Evolutionary conservation across 768 basidiomycete species (phyloP).

Genomic region (Lactifluus volemus): DNA sequence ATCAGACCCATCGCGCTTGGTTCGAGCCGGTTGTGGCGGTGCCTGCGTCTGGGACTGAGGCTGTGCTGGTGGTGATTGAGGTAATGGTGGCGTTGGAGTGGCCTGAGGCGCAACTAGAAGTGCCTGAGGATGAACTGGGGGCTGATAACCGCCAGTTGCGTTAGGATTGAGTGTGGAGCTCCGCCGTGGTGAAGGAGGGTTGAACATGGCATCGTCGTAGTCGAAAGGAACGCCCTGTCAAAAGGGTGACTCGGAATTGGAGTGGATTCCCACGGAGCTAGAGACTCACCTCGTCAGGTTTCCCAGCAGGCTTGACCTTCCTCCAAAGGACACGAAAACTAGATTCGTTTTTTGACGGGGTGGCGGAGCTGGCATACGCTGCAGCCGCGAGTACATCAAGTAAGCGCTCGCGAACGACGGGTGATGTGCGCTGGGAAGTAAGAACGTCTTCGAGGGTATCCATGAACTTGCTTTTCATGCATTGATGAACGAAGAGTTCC

Average conservation of each 20-base stretch:
- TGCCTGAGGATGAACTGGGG: slow-evolving; percentile 8
- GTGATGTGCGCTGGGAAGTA: slow-evolving; percentile 51
- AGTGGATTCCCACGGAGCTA: neutral
- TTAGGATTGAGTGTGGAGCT: slow-evolving; percentile 27
- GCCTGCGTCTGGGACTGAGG: neutral
- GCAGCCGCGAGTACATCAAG: slow-evolving; percentile 78
- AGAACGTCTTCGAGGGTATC: slow-evolving; percentile 73
- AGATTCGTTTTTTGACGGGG: slow-evolving; percentile 28
- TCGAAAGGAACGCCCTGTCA: slow-evolving; percentile 67
- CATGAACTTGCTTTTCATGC: slow-evolving; percentile 66
- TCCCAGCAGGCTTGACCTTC: slow-evolving; percentile 68
- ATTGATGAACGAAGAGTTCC: slow-evolving; percentile 61
- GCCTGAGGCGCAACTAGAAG: slow-evolving; percentile 1
- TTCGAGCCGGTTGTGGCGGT: neutral
- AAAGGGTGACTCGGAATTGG: neutral
- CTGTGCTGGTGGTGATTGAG: neutral
- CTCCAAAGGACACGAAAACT: slow-evolving; percentile 71
- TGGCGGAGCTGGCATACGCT: slow-evolving; percentile 50
- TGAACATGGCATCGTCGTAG: slow-evolving; percentile 72
- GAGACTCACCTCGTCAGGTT: slow-evolving; percentile 63
- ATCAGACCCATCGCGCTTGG: slow-evolving; percentile 23
- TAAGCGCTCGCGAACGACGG: slow-evolving; percentile 73
- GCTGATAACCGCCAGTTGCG: slow-evolving; percentile 1
- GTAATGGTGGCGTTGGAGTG: slow-evolving; percentile 1
- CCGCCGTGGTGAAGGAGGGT: slow-evolving; percentile 44